Percentiles rank a stretch among this genome's conserved stretches.
These are phyloP conservation scores for Dimargaris cristalligena DNA, from an alignment of 192 early-diverging fungal species.

Conservation along the genomic window DNA sequence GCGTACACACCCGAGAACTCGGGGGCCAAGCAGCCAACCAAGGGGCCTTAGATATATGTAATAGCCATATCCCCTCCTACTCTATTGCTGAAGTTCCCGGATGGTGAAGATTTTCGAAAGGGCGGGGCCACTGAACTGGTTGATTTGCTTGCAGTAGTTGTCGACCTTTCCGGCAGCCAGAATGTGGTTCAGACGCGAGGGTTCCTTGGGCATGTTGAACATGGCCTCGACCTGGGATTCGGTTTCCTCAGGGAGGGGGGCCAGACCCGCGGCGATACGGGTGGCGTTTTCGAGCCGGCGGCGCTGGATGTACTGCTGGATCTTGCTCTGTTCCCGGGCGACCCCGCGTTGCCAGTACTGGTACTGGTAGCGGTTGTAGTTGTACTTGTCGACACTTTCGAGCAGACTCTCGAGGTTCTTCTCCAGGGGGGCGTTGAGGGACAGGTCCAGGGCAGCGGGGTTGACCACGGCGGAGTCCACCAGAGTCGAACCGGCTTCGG, in stretches of 20 bases:
- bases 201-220: constrained; percentile 65
- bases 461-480: constrained; percentile 19
- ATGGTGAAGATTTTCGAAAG: constrained; percentile 80
- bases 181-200: constrained; percentile 76
- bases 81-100: constrained; percentile 52
- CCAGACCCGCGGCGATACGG: constrained; percentile 43
- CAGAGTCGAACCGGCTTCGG: constrained; percentile 29
- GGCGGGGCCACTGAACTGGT: constrained; percentile 86
- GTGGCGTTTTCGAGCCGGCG: constrained; percentile 60
- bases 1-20: no score
- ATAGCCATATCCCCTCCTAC: no score
- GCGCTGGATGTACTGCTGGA: constrained; percentile 37
- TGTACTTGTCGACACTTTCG: constrained; percentile 75
- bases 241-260: constrained; percentile 60
- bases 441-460: constrained; percentile 47
- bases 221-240: constrained; percentile 33
- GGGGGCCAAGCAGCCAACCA: no score
- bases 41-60: no score
- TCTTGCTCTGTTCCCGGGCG: constrained; percentile 70
- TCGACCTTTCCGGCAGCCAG: constrained; percentile 83
- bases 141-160: constrained; percentile 81
- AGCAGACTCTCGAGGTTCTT: constrained; percentile 68
- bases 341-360: constrained; percentile 87
- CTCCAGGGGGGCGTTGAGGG: constrained; percentile 69
- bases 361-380: constrained; percentile 81